phyloP scores from a whole-genome alignment of 75 land plant genomes.

The Selaginella tamariscina region DNA sequence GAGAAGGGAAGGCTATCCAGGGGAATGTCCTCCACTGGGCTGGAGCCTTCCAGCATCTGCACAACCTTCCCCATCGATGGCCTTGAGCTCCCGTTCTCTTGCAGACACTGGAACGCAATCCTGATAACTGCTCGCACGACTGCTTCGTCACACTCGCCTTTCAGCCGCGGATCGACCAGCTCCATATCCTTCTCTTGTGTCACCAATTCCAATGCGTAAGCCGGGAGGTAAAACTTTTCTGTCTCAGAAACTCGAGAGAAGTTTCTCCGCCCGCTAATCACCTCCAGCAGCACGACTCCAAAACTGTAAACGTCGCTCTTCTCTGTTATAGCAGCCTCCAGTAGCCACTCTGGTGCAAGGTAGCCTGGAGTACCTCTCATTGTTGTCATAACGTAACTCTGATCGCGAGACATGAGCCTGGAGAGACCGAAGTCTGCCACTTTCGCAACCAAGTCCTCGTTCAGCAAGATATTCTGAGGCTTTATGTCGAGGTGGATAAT shows the following conservation, averaged over 20 bases:
- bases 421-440: constrained; percentile 7
- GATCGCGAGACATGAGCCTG: constrained; percentile 1
- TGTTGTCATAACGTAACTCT: neutral
- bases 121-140: neutral
- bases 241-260: constrained; percentile 1
- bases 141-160: neutral
- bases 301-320: constrained; percentile 7
- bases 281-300: constrained; percentile 4
- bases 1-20: constrained; percentile 1
- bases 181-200: constrained; percentile 1
- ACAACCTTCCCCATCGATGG: constrained; percentile 44
- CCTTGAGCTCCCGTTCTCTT: constrained; percentile 37
- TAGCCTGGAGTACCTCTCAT: constrained; percentile 10
- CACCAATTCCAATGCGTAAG: neutral
- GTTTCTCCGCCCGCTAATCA: constrained; percentile 7
- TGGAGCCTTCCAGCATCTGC: constrained; percentile 51
- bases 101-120: constrained; percentile 44
- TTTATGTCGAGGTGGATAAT: constrained; percentile 10
- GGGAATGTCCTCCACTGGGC: constrained; percentile 4
- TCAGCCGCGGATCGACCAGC: neutral
- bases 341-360: constrained; percentile 11
- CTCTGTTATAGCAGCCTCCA: neutral
- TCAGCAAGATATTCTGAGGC: constrained; percentile 8
- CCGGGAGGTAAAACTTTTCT: constrained; percentile 3
- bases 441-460: neutral